Evolutionary conservation across 2,329 filamentous ascomycete species (phyloP).

Genomic region (Diatrype stigma): DNA sequence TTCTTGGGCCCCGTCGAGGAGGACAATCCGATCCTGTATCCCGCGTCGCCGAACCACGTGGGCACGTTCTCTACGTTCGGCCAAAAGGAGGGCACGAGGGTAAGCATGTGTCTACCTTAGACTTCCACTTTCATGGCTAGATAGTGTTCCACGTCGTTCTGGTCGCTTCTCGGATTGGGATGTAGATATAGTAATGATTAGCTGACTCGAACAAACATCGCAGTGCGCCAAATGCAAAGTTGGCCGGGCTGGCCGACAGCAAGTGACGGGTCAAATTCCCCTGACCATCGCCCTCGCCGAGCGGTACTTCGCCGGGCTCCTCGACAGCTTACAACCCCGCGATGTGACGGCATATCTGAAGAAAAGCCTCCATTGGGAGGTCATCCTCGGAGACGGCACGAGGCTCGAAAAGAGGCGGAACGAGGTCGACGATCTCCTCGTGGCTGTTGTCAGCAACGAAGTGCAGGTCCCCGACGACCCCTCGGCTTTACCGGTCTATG

Average conservation of each 20-base stretch:
- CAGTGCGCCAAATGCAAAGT: slow-evolving; percentile 18
- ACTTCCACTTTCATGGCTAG: background rate
- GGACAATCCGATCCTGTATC: slow-evolving; percentile 29
- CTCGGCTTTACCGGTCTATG: background rate
- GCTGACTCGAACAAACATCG: background rate
- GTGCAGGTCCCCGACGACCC: background rate
- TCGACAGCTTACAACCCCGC: background rate
- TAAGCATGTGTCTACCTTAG: background rate
- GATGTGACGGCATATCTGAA: background rate
- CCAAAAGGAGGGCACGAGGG: slow-evolving; percentile 20
- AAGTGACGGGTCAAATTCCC: slow-evolving; percentile 25
- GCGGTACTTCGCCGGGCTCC: background rate
- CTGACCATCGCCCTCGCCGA: slow-evolving; percentile 22
- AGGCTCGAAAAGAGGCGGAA: background rate
- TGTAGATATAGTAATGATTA: too few relatives aligned
- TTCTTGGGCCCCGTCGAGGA: slow-evolving; percentile 42
- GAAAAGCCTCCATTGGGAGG: background rate
- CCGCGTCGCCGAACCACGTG: slow-evolving; percentile 40
- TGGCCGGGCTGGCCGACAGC: slow-evolving; percentile 13
- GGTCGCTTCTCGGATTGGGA: too few relatives aligned
- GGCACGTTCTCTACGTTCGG: slow-evolving; percentile 40
- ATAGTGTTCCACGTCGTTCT: background rate
- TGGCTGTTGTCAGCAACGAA: background rate
- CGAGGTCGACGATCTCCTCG: background rate
- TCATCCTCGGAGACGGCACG: background rate